Evolutionary conservation across 352 stramenopile genomes (phyloP).

Genomic region (Globisporangium radiosum): DNA sequence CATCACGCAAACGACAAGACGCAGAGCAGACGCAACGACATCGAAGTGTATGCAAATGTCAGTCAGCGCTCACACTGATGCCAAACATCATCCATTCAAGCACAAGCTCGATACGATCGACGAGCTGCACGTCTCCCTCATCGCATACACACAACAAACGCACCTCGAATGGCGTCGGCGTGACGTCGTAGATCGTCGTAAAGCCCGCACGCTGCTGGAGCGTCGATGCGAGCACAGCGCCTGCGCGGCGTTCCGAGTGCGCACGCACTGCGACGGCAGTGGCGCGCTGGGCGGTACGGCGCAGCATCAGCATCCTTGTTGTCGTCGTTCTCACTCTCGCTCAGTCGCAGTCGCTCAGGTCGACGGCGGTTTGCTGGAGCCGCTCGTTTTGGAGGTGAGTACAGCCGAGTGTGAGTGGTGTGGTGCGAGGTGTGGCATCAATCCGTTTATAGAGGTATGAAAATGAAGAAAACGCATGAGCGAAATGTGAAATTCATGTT

Average conservation of each 20-base stretch:
- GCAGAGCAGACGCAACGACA: not conserved
- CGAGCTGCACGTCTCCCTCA: not conserved
- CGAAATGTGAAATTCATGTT: no score
- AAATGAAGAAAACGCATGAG: no score
- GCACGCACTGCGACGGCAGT: slow-evolving; percentile 12
- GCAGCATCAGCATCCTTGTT: slow-evolving; percentile 14
- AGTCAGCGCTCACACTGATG: not conserved
- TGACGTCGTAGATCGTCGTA: slow-evolving; percentile 61
- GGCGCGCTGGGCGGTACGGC: slow-evolving; percentile 18
- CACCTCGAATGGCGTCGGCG: slow-evolving; percentile 57
- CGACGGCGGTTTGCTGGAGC: slow-evolving; percentile 7
- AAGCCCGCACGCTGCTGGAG: slow-evolving; percentile 38
- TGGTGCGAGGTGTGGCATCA: no score
- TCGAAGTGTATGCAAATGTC: not conserved
- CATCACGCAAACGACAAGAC: not conserved
- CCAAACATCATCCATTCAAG: not conserved
- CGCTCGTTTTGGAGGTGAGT: slow-evolving; percentile 6
- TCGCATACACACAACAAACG: not conserved
- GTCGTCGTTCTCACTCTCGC: not conserved
- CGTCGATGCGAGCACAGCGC: slow-evolving; percentile 8
- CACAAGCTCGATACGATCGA: not conserved
- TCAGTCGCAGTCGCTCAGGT: not conserved
- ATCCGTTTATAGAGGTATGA: no score
- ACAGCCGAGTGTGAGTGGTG: no score
- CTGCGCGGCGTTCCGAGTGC: slow-evolving; percentile 2